Conservation (phyloP, 2,329 filamentous ascomycete species). For the Pseudocercospora eumusae region DNA sequence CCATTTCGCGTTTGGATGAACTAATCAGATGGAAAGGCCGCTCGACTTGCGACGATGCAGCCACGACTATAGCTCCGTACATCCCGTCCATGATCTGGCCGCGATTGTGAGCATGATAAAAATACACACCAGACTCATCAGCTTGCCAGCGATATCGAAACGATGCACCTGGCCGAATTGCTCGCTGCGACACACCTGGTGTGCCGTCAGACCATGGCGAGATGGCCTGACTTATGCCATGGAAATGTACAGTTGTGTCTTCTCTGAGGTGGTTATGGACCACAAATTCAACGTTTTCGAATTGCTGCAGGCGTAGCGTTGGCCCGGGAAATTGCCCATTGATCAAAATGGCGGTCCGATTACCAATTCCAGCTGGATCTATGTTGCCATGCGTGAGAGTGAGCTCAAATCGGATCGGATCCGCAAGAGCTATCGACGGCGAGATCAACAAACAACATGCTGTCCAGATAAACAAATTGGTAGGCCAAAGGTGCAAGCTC, state of each 20-base stretch:
- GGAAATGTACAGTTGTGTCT: constrained; percentile 27
- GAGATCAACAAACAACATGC: too few relatives aligned
- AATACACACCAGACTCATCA: constrained; percentile 20
- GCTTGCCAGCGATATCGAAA: constrained; percentile 24
- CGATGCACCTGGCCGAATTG: constrained; percentile 23
- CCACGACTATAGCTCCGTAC: constrained; percentile 22
- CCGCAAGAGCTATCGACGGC: too few relatives aligned
- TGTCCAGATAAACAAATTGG: background rate
- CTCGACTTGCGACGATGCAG: background rate
- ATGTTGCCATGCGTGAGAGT: too few relatives aligned
- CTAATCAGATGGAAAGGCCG: constrained; percentile 12
- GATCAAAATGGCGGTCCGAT: constrained; percentile 14
- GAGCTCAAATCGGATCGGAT: too few relatives aligned
- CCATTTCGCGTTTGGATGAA: constrained; percentile 5
- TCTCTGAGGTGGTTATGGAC: constrained; percentile 18
- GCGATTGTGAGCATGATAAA: constrained; percentile 23
- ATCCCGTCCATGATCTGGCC: constrained; percentile 21
- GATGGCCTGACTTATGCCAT: constrained; percentile 25
- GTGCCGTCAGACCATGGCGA: constrained; percentile 31
- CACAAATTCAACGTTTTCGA: constrained; percentile 23
- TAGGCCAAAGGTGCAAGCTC: background rate
- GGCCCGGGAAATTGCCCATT: constrained; percentile 25
- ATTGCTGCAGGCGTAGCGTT: constrained; percentile 16
- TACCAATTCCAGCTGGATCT: too few relatives aligned
- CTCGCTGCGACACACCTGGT: constrained; percentile 25